Base-by-base conservation (phyloP, 1,284 basidiomycete species). In the Ganoderma leucocontextum region DNA sequence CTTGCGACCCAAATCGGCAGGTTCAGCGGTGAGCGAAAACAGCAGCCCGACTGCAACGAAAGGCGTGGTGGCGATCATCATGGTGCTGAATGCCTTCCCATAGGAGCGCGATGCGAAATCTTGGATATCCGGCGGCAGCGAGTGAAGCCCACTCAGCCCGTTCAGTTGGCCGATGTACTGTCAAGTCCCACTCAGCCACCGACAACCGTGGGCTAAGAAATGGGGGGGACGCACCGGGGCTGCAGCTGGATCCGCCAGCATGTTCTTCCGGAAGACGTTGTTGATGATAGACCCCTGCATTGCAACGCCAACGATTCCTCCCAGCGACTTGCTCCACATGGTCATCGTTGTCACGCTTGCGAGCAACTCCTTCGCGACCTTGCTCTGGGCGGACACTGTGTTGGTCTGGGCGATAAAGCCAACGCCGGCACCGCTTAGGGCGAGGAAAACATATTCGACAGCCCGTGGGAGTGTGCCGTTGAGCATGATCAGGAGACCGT, bases 291-390 rank as follows among this genome's bases (percentile, higher is more conserved):
- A 60, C 2, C 65, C 68, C 42, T 70, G 64, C 62, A 64, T 65
- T 13, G 68, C 60, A 44, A 70, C 66, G 33, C 68, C 68, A 38
- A 70, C 68, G 49, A 70, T 70, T 19, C 68, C 68, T 33, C 68
- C 68, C 17, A 70, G 65, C 39, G 60, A 63, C 59, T 70, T 70
- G 65, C 68, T 70, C 68, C 68, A 70, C 68, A 66, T 66, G n/a
- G 68, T 70, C 68, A 70, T 70, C 10, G 68, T 70, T 25, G 68
- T 70, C 44, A 70, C 65, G 35, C 68, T 70, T 25, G 68, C 64
- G 17, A 70, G 59, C 12, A 66, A 61, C 53, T 61, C 64, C 29
- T 65, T 55, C 38, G 52, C 15, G 22, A 70, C 68, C 62, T 64
- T 66, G 62, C 68, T 70, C 65, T 70, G 68, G 3, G 68, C 68